phyloP scores from a whole-genome alignment of 495 filamentous ascomycete genomes.

The Penicillium samsonianum region DNA sequence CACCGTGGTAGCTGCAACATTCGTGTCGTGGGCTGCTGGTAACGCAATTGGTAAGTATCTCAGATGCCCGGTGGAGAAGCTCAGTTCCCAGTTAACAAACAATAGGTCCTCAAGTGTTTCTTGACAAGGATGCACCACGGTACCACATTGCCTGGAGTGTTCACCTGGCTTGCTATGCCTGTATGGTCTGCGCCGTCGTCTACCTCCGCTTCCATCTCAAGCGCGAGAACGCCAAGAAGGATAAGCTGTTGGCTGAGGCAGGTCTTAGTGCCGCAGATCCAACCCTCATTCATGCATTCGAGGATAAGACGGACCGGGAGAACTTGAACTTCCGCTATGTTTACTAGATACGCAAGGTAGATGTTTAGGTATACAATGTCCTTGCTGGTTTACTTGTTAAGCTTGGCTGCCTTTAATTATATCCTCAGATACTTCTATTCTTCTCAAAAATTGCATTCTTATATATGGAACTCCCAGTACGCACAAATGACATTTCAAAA shows the following conservation, averaged over 20 bases:
- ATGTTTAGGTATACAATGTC: neutral
- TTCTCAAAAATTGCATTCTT: neutral
- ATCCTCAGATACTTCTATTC: neutral
- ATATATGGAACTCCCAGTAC: neutral
- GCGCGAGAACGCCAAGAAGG: constrained; percentile 44
- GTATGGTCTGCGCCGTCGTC: constrained; percentile 37
- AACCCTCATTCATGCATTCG: constrained; percentile 44
- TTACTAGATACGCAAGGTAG: constrained; percentile 31
- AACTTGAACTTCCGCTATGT: constrained; percentile 52
- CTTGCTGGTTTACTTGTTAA: neutral
- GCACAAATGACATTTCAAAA: neutral
- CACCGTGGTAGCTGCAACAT: constrained; percentile 47
- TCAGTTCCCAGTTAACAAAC: constrained; percentile 2
- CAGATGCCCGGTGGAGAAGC: neutral
- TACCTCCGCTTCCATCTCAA: constrained; percentile 42
- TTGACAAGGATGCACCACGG: constrained; percentile 36
- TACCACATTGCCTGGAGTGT: constrained; percentile 49
- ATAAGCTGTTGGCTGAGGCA: constrained; percentile 32
- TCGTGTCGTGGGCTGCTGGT: constrained; percentile 46
- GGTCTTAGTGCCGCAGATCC: constrained; percentile 32
- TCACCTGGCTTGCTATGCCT: constrained; percentile 44
- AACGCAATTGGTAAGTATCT: constrained; percentile 41
- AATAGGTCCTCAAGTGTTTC: constrained; percentile 50
- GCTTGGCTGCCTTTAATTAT: neutral
- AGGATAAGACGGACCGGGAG: constrained; percentile 51